A percentile compares a stretch with the other conserved stretches of the same genome.
Evolutionary conservation across 352 stramenopile genomes (phyloP).

Genomic region (Pythium utonaiense): DNA sequence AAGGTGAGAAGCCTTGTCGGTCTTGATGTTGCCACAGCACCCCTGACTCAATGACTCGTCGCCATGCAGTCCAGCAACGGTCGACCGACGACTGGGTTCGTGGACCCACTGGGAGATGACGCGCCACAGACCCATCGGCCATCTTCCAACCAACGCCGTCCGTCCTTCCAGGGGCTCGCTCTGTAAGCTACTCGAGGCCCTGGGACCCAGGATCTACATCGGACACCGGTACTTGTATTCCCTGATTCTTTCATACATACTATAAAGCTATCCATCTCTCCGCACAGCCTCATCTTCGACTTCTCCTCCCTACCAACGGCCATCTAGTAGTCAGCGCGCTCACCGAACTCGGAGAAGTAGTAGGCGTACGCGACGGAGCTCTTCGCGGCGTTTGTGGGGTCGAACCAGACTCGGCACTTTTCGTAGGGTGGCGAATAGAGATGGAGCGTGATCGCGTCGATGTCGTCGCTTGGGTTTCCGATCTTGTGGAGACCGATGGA

Average conservation of each 20-base stretch:
- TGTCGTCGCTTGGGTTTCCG: slow-evolving; percentile 57
- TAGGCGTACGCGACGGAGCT: slow-evolving; percentile 61
- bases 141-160: slow-evolving; percentile 51
- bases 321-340: slow-evolving; percentile 38
- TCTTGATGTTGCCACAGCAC: not conserved
- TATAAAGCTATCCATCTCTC: not conserved
- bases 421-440: slow-evolving; percentile 92
- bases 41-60: not conserved
- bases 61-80: slow-evolving; percentile 42
- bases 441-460: slow-evolving; percentile 91
- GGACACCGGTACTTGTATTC: not conserved
- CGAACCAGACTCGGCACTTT: slow-evolving; percentile 86
- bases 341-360: slow-evolving; percentile 77
- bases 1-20: slow-evolving; percentile 42
- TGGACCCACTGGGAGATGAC: slow-evolving; percentile 61
- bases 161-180: slow-evolving; percentile 55
- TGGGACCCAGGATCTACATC: not conserved
- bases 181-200: slow-evolving; percentile 20
- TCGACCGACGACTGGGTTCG: slow-evolving; percentile 32
- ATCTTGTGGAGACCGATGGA: slow-evolving; percentile 92
- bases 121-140: slow-evolving; percentile 25
- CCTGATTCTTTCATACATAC: slow-evolving; percentile 1
- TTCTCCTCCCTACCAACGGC: not conserved
- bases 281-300: not conserved
- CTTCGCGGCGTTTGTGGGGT: slow-evolving; percentile 47